Evolutionary conservation across 345 rosid species (phyloP), one percentile per base, ranked within the genome.

Genomic region (Pistacia vera): DNA sequence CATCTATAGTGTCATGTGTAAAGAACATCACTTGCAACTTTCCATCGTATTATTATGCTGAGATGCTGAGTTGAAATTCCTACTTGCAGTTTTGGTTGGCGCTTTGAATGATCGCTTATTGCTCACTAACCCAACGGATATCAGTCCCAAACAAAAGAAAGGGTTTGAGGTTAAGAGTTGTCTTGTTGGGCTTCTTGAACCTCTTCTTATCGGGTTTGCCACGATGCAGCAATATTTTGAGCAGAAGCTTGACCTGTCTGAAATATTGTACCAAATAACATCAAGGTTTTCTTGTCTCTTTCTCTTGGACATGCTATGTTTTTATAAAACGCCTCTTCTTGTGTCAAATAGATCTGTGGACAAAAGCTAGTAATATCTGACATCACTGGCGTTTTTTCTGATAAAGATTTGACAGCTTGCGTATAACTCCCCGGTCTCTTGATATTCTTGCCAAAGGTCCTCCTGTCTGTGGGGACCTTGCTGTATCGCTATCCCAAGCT

Each of bases 401-500:
- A 57, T 85, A 68, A 77, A 95, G 99, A 86, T 95, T 95, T 87
- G 99, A 96, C 83, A 96, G 99, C 84, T 83, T 92, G 83, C 92
- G 93, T 64, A 93, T 93, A 73, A 92, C 97, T 83, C 99, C 99
- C 71, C 84, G 94, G 86, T 92, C 98, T 77, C 95, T 96, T 68
- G 90, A 93, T 79, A 91, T 92, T 83, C 97, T 96, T 75, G 89
- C 95, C 74, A 84, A 87, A 79, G 97, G 99, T 75, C 83, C 98
- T 79, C 97, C 98, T 66, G 89, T 93, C 68, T 96, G 97, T 81
- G 97, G 98, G 76, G 99, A 92, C 86, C 97, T 96, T 84, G 97
- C 98, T 77, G 97, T 96, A 70, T 89, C 99, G 61, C 84, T 96
- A 73, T 95, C 98, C 69, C 99, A 96, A 85, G 85, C 97, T 68